phyloP scores from a whole-genome alignment of 2,329 filamentous ascomycete species.

The Daldinia sp. region DNA sequence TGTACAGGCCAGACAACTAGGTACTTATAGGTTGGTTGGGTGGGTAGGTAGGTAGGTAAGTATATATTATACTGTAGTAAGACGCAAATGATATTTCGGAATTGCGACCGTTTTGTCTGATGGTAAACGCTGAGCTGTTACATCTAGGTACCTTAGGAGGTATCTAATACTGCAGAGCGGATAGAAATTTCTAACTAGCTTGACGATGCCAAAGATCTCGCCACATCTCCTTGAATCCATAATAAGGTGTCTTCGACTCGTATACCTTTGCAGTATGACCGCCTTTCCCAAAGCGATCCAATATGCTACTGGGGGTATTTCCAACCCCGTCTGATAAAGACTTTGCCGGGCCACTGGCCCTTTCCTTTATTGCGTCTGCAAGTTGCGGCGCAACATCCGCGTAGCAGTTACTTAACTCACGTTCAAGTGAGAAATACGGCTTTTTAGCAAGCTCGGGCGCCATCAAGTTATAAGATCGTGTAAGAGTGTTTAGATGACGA shows the following conservation, averaged over 20 bases:
- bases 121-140: neutral
- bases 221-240: slow-evolving; percentile 93
- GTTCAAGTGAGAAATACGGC: slow-evolving; percentile 85
- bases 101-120: neutral
- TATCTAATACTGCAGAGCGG: no score
- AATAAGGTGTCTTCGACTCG: slow-evolving; percentile 80
- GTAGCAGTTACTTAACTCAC: slow-evolving; percentile 85
- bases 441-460: slow-evolving; percentile 93
- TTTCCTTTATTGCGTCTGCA: slow-evolving; percentile 76
- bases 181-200: slow-evolving; percentile 7
- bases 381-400: slow-evolving; percentile 86
- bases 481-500: slow-evolving; percentile 80
- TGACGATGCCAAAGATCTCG: slow-evolving; percentile 72
- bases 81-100: neutral
- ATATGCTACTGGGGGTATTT: slow-evolving; percentile 61
- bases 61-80: neutral
- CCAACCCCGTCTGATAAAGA: slow-evolving; percentile 57
- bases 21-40: no score
- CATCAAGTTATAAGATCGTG: slow-evolving; percentile 93
- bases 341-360: slow-evolving; percentile 65
- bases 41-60: no score
- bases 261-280: slow-evolving; percentile 70
- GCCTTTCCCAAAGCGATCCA: slow-evolving; percentile 70
- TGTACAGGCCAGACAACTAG: neutral
- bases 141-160: neutral